Conservation (phyloP, 257 asterid species). For the Eustoma russellianum region DNA sequence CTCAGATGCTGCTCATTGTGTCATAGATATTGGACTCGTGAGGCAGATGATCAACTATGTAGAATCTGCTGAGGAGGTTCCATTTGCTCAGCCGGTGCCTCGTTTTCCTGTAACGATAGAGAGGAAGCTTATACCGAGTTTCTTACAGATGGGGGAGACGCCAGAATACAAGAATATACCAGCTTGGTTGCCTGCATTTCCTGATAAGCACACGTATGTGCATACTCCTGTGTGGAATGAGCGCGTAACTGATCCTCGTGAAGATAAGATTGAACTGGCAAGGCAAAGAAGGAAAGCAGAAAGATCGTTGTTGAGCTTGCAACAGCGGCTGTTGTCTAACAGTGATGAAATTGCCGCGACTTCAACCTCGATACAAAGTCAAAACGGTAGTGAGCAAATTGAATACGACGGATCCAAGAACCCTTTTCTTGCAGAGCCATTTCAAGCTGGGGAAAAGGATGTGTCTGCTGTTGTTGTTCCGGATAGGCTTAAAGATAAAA, state of each 20-base stretch:
- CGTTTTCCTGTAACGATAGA: slow-evolving; percentile 52
- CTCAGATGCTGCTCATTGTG: slow-evolving; percentile 40
- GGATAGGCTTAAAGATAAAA: slow-evolving; percentile 26
- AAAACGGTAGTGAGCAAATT: slow-evolving; percentile 16
- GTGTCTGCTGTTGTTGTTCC: slow-evolving; percentile 36
- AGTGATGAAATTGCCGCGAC: slow-evolving; percentile 46
- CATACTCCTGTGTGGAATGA: slow-evolving; percentile 86
- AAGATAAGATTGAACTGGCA: slow-evolving; percentile 84
- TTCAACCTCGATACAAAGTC: slow-evolving; percentile 27
- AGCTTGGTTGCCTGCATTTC: slow-evolving; percentile 94
- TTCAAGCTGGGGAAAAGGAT: slow-evolving; percentile 39
- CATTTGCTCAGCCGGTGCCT: slow-evolving; percentile 73
- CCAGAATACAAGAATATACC: slow-evolving; percentile 68
- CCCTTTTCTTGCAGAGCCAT: slow-evolving; percentile 37
- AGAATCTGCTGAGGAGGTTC: slow-evolving; percentile 61
- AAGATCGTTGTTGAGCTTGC: slow-evolving; percentile 82
- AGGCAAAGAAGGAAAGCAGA: slow-evolving; percentile 95
- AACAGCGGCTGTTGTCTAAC: slow-evolving; percentile 63
- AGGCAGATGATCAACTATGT: slow-evolving; percentile 52
- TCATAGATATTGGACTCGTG: slow-evolving; percentile 39
- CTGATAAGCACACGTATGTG: slow-evolving; percentile 85
- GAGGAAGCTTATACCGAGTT: slow-evolving; percentile 60
- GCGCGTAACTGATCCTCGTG: slow-evolving; percentile 70
- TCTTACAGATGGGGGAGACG: slow-evolving; percentile 67
- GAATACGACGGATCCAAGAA: slow-evolving; percentile 27